Evolutionary conservation across 352 stramenopile species (phyloP).

Genomic region (Phytophthora aleatoria): DNA sequence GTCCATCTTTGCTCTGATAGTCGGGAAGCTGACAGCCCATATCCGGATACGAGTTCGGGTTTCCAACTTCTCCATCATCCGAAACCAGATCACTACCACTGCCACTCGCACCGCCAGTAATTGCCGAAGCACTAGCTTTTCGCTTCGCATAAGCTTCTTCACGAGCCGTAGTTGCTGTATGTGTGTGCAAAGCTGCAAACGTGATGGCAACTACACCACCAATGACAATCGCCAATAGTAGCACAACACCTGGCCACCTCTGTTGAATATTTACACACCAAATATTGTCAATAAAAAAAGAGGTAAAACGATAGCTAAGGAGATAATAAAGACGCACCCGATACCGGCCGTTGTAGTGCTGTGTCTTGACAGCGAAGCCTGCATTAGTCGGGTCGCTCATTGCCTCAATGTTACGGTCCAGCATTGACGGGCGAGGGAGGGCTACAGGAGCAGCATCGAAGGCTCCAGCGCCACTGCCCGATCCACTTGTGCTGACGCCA

Average conservation of each 20-base stretch:
- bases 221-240: slow-evolving; percentile 39
- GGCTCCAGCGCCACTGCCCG: slow-evolving; percentile 6
- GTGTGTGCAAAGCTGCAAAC: slow-evolving; percentile 28
- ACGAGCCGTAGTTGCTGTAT: slow-evolving; percentile 22
- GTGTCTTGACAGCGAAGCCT: slow-evolving; percentile 21
- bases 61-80: slow-evolving; percentile 44
- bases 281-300: slow-evolving; percentile 1
- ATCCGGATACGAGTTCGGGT: slow-evolving; percentile 73
- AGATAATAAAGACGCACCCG: slow-evolving; percentile 22
- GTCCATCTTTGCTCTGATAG: slow-evolving; percentile 66
- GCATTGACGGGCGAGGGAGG: slow-evolving; percentile 31
- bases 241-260: slow-evolving; percentile 52
- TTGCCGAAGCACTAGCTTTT: slow-evolving; percentile 18
- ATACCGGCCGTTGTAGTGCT: slow-evolving; percentile 39
- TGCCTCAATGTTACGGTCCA: slow-evolving; percentile 40
- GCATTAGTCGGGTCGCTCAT: slow-evolving; percentile 13
- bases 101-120: slow-evolving; percentile 24
- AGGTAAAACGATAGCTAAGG: neutral
- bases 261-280: slow-evolving; percentile 13
- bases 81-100: slow-evolving; percentile 41
- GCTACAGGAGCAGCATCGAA: slow-evolving; percentile 9
- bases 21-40: slow-evolving; percentile 58
- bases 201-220: slow-evolving; percentile 35
- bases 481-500: slow-evolving; percentile 12
- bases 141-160: slow-evolving; percentile 32